Evolutionary conservation across 169 alveolate species (phyloP).

Genomic region (Cryptosporidium tyzzeri): DNA sequence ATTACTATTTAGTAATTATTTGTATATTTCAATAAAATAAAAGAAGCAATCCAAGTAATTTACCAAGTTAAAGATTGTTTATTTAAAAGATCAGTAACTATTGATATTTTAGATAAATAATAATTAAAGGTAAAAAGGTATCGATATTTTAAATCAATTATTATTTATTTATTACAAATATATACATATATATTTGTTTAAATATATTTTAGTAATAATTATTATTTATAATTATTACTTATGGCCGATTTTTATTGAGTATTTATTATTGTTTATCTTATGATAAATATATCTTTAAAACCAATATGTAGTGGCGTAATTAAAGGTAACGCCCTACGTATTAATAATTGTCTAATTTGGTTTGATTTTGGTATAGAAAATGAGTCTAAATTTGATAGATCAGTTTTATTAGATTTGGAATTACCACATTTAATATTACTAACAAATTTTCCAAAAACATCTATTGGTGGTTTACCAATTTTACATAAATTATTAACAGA

Average conservation of each 20-base stretch:
- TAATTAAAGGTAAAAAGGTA: neutral
- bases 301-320: slow-evolving; percentile 52
- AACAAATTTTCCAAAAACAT: slow-evolving; percentile 46
- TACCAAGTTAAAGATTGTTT: neutral
- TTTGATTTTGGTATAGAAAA: slow-evolving; percentile 73
- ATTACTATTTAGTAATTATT: too few relatives aligned
- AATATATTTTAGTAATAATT: neutral
- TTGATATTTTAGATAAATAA: too few relatives aligned
- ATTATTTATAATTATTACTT: neutral
- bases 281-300: slow-evolving; percentile 46
- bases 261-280: slow-evolving; percentile 1
- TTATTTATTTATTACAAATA: too few relatives aligned
- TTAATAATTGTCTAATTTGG: slow-evolving; percentile 63
- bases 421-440: slow-evolving; percentile 58
- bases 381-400: slow-evolving; percentile 38
- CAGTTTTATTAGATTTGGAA: slow-evolving; percentile 2
- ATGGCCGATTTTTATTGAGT: neutral
- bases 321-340: slow-evolving; percentile 61
- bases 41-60: neutral
- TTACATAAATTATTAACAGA: slow-evolving; percentile 12
- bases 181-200: too few relatives aligned
- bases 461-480: slow-evolving; percentile 69
- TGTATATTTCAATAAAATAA: too few relatives aligned
- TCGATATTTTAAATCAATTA: neutral
- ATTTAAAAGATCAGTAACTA: too few relatives aligned